phyloP scores from a whole-genome alignment of 2,329 filamentous ascomycete genomes.

The Fusarium denticulatum region DNA sequence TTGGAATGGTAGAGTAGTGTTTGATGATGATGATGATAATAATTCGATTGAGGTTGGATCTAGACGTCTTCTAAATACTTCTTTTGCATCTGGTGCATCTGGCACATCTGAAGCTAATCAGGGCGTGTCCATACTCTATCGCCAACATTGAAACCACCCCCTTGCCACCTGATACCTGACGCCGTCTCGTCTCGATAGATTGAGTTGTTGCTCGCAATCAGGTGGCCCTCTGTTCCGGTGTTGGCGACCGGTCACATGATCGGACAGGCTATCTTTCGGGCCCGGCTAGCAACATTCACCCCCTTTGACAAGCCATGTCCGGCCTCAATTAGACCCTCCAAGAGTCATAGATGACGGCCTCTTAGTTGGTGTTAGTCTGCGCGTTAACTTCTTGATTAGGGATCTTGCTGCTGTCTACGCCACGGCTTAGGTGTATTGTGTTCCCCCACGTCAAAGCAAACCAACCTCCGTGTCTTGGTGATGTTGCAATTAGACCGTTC shows the following conservation, averaged over 20 bases:
- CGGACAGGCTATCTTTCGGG: constrained; percentile 29
- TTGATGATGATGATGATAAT: constrained; percentile 27
- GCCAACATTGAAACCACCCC: constrained; percentile 10
- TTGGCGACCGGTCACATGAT: constrained; percentile 28
- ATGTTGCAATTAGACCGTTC: constrained; percentile 24
- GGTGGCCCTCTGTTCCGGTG: constrained; percentile 25
- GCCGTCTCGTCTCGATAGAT: constrained; percentile 20
- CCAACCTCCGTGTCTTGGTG: constrained; percentile 4
- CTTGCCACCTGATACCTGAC: constrained; percentile 37
- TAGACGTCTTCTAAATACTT: constrained; percentile 38
- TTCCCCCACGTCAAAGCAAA: constrained; percentile 23
- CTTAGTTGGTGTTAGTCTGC: background rate
- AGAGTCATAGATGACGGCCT: constrained; percentile 31
- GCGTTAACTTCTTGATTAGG: constrained; percentile 4
- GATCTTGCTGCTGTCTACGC: background rate
- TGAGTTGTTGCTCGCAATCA: constrained; percentile 36
- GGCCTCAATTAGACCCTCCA: constrained; percentile 26
- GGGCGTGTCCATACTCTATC: constrained; percentile 16
- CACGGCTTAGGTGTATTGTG: constrained; percentile 1
- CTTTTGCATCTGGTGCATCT: constrained; percentile 12
- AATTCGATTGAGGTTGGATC: constrained; percentile 23
- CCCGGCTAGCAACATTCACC: constrained; percentile 27
- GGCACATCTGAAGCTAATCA: constrained; percentile 28
- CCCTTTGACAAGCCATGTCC: constrained; percentile 29
- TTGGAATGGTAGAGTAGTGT: constrained; percentile 16